A percentile compares a stretch with the other conserved stretches of the same genome.
These are phyloP conservation scores for Boletus rubropictus DNA, from an alignment of 768 basidiomycete genomes.

Conservation along the genomic window DNA sequence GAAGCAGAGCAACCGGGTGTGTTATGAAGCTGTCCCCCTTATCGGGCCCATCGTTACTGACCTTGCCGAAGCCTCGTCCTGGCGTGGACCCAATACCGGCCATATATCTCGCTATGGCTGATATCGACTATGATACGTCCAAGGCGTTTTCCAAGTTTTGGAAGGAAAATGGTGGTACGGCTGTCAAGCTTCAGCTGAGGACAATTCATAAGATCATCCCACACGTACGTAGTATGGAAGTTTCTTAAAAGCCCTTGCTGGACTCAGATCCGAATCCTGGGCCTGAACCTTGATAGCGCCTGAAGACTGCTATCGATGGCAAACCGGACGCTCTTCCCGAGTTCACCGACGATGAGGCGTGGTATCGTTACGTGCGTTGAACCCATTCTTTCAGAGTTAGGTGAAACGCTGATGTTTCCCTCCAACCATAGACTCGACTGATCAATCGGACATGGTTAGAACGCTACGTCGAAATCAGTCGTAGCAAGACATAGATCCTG, in stretches of 20 bases:
- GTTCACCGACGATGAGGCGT: conserved; percentile 31
- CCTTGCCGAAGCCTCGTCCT: conserved; percentile 6
- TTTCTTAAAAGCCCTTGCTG: background rate
- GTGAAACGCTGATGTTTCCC: background rate
- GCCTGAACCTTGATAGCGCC: conserved; percentile 25
- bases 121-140: conserved; percentile 34
- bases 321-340: conserved; percentile 27
- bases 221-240: conserved; percentile 29
- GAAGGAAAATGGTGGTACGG: conserved; percentile 23
- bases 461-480: conserved; percentile 23
- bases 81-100: background rate
- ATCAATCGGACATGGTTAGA: conserved; percentile 22
- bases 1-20: conserved; percentile 14
- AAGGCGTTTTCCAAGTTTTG: conserved; percentile 33
- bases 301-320: conserved; percentile 25
- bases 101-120: conserved; percentile 6
- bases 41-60: background rate
- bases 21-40: background rate
- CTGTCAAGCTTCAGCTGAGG: conserved; percentile 20
- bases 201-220: conserved; percentile 33
- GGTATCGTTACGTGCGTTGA: conserved; percentile 30
- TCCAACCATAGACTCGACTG: conserved; percentile 12
- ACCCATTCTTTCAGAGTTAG: background rate
- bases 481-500: conserved; percentile 3
- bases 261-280: background rate